Base-by-base conservation (phyloP, 352 stramenopile species). In the Thalassiosira pacifica region DNA sequence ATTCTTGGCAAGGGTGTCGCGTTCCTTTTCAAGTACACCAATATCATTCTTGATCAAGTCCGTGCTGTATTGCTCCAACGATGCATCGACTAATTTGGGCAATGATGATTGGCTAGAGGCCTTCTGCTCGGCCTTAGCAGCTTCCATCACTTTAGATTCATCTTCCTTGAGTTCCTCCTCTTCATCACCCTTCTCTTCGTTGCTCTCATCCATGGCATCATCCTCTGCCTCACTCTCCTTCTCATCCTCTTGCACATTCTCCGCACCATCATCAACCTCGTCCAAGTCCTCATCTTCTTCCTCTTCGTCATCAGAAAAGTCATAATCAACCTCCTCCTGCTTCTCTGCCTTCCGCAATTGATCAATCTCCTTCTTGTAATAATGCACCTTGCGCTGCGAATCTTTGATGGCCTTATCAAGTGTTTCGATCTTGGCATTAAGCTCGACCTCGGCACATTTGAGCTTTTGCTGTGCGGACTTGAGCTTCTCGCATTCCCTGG, bases 1-100 rank as follows among this genome's bases (percentile, higher is more conserved):
- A 85, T 98, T 98, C 48, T 97, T 97, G 80, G 97, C 97, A 57
- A 98, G 89, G 71, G 96, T 92, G 70, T 98, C 96, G 67, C 96
- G 92, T 88, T 98, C 96, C 68, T 97, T 95, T 77, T 98, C 96
- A 19, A 99, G 89, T 76, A 97, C 92, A 5, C 91, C 95, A 78
- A 99, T 98, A 64, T 98, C 94, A 88, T 97, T 96, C 86, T 98
- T 98, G 73, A 99, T 93, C 53, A 98, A 94, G 66, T 98, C 96
- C 73, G 96, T 96, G 84, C 94, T 96, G 93, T 97, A 97, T 61
- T 96, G 93, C 61, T 94, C 92, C 53, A 99, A 86, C 1, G 96
- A 94, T 63, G 94, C 90, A 27, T 93, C 75, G 48, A 94, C 88
- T 37, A 97, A 81, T 75, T 93, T 94, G 10, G 96, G 96, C 32